phyloP scores from a whole-genome alignment of 2,329 filamentous ascomycete genomes.

The Lecanicillium sp. region DNA sequence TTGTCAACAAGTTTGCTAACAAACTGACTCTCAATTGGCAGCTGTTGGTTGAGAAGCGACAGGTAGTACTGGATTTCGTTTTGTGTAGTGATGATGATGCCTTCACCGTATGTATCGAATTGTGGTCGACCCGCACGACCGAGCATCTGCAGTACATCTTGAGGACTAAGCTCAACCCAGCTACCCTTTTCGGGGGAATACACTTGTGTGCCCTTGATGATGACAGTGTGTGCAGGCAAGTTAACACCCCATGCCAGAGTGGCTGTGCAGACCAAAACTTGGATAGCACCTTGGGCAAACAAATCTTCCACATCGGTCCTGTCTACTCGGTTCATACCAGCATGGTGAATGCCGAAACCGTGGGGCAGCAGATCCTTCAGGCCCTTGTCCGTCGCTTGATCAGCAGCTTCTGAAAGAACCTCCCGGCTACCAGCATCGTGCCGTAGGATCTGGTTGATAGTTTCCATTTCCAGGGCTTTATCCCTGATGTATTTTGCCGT shows the following conservation, averaged over 20 bases:
- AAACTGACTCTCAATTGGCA: slow-evolving; percentile 95
- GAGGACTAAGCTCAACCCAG: slow-evolving; percentile 95
- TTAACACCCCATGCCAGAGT: slow-evolving; percentile 99
- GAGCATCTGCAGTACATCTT: slow-evolving; percentile 97
- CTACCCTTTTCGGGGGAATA: slow-evolving; percentile 98
- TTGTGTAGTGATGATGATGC: slow-evolving; percentile 97
- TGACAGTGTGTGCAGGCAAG: slow-evolving; percentile 91
- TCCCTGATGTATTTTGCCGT: slow-evolving; percentile 94
- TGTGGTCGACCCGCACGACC: slow-evolving; percentile 94
- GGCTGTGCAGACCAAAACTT: slow-evolving; percentile 93
- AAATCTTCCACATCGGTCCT: slow-evolving; percentile 91
- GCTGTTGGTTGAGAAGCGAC: slow-evolving; percentile 89
- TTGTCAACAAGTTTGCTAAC: slow-evolving; percentile 91
- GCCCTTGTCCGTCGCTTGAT: slow-evolving; percentile 73
- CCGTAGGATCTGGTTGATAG: slow-evolving; percentile 89
- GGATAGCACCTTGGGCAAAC: slow-evolving; percentile 82
- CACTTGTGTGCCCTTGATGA: slow-evolving; percentile 97
- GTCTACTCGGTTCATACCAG: slow-evolving; percentile 93
- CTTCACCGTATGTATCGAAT: slow-evolving; percentile 95
- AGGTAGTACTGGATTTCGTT: slow-evolving; percentile 95
- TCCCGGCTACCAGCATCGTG: slow-evolving; percentile 88
- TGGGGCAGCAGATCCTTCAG: slow-evolving; percentile 93
- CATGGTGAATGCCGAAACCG: slow-evolving; percentile 96
- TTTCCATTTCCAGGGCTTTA: slow-evolving; percentile 94
- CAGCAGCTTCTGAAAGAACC: slow-evolving; percentile 76